Evolutionary conservation across 345 rosid species (phyloP).

Genomic region (Gossypium thurberi): DNA sequence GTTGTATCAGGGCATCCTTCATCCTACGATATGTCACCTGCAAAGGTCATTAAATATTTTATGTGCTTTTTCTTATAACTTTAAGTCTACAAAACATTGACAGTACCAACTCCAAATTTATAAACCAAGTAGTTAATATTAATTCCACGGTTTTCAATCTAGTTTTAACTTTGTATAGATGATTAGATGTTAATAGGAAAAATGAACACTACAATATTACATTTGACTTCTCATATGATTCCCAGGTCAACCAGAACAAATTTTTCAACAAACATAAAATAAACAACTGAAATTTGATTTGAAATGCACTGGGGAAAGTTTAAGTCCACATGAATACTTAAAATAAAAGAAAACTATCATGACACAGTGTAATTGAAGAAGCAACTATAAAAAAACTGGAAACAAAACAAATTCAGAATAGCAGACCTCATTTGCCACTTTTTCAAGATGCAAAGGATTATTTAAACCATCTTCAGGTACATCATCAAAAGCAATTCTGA

Average conservation of each 20-base stretch:
- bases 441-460: constrained; percentile 71
- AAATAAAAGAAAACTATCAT: neutral
- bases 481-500: constrained; percentile 83
- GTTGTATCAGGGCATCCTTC: constrained; percentile 79
- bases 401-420: constrained; percentile 1
- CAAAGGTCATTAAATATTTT: constrained; percentile 10
- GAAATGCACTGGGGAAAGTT: neutral
- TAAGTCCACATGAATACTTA: constrained; percentile 3
- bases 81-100: neutral
- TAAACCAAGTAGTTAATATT: constrained; percentile 1
- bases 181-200: neutral
- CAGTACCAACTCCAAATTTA: neutral
- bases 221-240: neutral
- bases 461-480: constrained; percentile 84
- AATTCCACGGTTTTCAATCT: neutral
- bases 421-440: constrained; percentile 87
- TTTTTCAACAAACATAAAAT: neutral
- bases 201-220: neutral
- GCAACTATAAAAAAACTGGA: neutral
- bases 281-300: neutral
- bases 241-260: neutral
- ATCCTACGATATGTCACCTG: constrained; percentile 88
- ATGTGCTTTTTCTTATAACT: neutral
- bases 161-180: neutral
- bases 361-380: neutral